Evolutionary conservation across 768 basidiomycete genomes (phyloP).

Genomic region (Macrolepiota dolichaula): DNA sequence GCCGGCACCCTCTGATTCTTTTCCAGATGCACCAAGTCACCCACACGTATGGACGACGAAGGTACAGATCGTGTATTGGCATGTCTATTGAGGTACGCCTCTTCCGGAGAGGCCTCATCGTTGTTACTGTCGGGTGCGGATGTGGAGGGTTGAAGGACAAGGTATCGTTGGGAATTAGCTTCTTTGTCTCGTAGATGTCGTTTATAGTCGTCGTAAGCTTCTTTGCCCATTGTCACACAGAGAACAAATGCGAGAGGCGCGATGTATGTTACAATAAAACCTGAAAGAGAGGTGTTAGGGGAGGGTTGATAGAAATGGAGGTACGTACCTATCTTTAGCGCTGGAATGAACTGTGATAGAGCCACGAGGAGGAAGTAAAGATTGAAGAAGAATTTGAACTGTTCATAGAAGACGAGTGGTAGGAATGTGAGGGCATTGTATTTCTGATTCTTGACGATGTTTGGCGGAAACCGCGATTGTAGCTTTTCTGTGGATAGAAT

Average conservation of each 20-base stretch:
- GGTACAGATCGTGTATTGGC: constrained; percentile 74
- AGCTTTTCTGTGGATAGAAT: constrained; percentile 52
- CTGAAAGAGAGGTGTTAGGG: constrained; percentile 33
- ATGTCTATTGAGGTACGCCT: constrained; percentile 42
- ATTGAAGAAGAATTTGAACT: constrained; percentile 99
- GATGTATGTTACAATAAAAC: constrained; percentile 93
- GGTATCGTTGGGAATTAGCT: constrained; percentile 92
- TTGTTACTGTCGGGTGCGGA: constrained; percentile 15
- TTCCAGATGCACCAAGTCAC: constrained; percentile 87
- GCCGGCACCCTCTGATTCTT: constrained; percentile 98
- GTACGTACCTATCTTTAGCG: constrained; percentile 85
- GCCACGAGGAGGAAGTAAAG: constrained; percentile 97
- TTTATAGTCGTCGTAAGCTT: constrained; percentile 98
- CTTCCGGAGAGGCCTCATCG: constrained; percentile 32
- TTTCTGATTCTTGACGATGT: constrained; percentile 96
- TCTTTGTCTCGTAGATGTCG: constrained; percentile 89
- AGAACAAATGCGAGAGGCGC: constrained; percentile 96
- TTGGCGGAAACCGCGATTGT: constrained; percentile 73
- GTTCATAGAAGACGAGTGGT: constrained; percentile 95
- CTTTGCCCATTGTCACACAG: constrained; percentile 95
- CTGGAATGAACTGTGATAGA: constrained; percentile 92
- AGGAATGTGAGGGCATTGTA: constrained; percentile 97
- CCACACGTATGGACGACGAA: constrained; percentile 84
- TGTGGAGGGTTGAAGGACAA: constrained; percentile 63
- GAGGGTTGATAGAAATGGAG: not conserved